phyloP scores from a whole-genome alignment of 345 rosid species.

The Noccaea bulbosa region DNA sequence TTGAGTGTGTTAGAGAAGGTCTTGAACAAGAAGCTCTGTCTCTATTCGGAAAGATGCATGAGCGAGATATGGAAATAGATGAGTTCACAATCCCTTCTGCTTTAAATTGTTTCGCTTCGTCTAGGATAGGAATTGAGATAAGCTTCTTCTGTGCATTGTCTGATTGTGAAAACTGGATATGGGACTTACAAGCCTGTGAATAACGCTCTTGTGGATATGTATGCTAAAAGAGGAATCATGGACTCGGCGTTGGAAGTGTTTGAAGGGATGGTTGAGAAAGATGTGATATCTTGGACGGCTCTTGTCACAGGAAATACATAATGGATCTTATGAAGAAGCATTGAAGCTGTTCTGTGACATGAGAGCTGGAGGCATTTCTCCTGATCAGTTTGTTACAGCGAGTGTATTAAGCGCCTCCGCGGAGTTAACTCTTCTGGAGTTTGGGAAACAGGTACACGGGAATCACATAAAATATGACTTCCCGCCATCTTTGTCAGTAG shows the following conservation, averaged over 20 bases:
- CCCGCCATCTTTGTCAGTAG: conserved; percentile 65
- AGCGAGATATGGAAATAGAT: conserved; percentile 59
- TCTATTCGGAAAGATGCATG: conserved; percentile 66
- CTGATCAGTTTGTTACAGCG: conserved; percentile 68
- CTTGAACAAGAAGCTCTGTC: conserved; percentile 63
- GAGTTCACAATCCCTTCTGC: conserved; percentile 71
- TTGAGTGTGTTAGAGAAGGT: conserved; percentile 74
- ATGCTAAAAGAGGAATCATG: conserved; percentile 71
- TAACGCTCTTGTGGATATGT: conserved; percentile 89
- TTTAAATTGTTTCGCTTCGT: conserved; percentile 69
- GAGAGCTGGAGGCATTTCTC: conserved; percentile 56
- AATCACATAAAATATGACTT: conserved; percentile 57
- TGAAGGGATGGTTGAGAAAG: conserved; percentile 63
- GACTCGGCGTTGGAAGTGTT: conserved; percentile 64
- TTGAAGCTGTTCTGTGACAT: conserved; percentile 66
- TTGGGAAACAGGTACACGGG: conserved; percentile 87
- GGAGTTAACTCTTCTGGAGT: conserved; percentile 70
- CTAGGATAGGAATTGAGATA: conserved; percentile 46
- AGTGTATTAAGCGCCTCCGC: conserved; percentile 74
- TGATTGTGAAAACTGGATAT: conserved; percentile 75
- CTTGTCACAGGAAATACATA: conserved; percentile 75
- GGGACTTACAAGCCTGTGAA: conserved; percentile 62
- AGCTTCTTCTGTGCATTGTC: conserved; percentile 69
- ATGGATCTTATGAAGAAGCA: conserved; percentile 65
- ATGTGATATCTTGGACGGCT: conserved; percentile 92